Evolutionary conservation across 768 basidiomycete genomes (phyloP).

Genomic region (Mycena vulgaris): DNA sequence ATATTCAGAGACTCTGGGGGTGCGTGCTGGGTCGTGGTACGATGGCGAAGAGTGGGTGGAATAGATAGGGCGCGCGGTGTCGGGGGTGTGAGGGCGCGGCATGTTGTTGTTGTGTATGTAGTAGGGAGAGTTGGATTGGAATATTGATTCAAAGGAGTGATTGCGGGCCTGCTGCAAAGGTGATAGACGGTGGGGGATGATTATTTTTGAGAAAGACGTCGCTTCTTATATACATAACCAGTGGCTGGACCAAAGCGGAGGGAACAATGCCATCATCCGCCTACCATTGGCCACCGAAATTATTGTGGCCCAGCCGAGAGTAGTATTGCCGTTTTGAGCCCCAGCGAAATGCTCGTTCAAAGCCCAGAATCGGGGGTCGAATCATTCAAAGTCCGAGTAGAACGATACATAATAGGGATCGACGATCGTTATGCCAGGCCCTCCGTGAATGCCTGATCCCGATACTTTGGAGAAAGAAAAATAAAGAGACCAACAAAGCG

Average conservation of each 20-base stretch:
- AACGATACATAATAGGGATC: too few species aligned
- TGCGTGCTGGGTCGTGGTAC: not conserved
- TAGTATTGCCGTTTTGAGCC: too few species aligned
- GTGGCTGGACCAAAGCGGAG: not conserved
- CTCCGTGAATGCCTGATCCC: too few species aligned
- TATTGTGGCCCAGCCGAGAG: too few species aligned
- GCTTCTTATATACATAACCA: not conserved
- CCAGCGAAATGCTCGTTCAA: too few species aligned
- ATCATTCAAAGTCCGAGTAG: too few species aligned
- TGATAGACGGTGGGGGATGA: not conserved
- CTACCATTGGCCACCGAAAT: too few species aligned
- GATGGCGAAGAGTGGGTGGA: not conserved
- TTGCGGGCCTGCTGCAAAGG: constrained; percentile 17
- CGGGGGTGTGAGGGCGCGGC: not conserved
- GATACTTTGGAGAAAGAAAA: too few species aligned
- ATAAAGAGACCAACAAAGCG: too few species aligned
- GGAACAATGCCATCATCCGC: too few species aligned
- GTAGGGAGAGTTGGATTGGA: not conserved
- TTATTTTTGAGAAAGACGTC: not conserved
- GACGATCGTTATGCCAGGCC: too few species aligned
- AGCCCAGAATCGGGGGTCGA: too few species aligned
- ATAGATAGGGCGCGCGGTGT: not conserved
- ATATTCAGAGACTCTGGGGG: not conserved
- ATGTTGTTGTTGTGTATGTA: not conserved
- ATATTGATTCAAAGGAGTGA: not conserved